Evolutionary conservation across 2,329 filamentous ascomycete species (phyloP), one percentile per base, ranked within the genome.

Genomic region (Scytalidium sp.): DNA sequence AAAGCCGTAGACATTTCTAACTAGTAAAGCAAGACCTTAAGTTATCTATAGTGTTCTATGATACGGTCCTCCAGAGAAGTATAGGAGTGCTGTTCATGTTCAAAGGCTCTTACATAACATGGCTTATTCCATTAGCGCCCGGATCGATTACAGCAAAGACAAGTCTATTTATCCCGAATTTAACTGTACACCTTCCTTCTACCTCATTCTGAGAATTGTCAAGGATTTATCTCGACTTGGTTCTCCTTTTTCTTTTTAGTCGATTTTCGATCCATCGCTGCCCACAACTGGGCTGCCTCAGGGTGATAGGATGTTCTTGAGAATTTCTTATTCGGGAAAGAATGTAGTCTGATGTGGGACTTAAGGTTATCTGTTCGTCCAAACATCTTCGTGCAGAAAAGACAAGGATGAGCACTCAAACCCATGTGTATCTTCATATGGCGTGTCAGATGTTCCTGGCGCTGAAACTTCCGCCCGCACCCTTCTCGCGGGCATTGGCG

Each of bases 361-460:
- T 55, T 58, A 5, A 61, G 43, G 21, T 64, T 64, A 50, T 64
- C 61, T 3, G 51, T 47, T 3, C 61, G 50, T 15, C 53, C 52
- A 36, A 63, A 62, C 1, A 21, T 8, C 13, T 56, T 55, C 1
- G 39, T 2, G 36, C 61, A 64, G 21, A 60, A 60, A 19, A 43
- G 44, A 23, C 61, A 64, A 8, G 23, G 29, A 41, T 47, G 52
- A 3, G 17, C 46, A 8, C 47, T 41, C 1, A 41, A n/a, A 6
- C 49, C 21, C 10, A 29, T 32, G 49, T 75, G 73, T 15, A 67
- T 75, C 59, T 69, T 72, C 63, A 72, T 70, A 56, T 78, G 75
- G 10, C 74, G 63, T 61, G 75, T 75, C 17, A 76, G 60, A 50
- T 76, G 74, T 53, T 77, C 74, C 51, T 74, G 71, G 43, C 75